Percentiles rank a stretch among this genome's conserved stretches.
These are phyloP conservation scores for Pyrenophora seminiperda DNA, from an alignment of 2,329 filamentous ascomycete genomes.

Conservation along the genomic window DNA sequence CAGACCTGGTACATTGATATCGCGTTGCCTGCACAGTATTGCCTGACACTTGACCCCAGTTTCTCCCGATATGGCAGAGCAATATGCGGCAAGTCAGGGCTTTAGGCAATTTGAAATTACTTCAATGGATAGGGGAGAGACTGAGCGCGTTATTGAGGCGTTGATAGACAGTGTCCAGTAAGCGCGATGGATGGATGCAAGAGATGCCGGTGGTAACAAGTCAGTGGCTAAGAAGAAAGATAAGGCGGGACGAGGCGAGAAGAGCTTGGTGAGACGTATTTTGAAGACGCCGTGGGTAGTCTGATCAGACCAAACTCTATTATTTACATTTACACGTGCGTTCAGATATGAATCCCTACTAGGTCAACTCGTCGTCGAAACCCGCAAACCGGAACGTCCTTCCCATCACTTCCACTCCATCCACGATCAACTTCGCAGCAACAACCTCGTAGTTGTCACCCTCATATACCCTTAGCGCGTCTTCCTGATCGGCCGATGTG, in stretches of 20 bases:
- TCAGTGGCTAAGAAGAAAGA: not conserved
- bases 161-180: conserved; percentile 22
- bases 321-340: too few species aligned
- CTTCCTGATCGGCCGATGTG: not conserved
- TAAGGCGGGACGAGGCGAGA: too few species aligned
- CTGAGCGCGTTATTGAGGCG: conserved; percentile 20
- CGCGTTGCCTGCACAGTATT: not conserved
- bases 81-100: conserved; percentile 34
- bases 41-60: not conserved
- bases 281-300: too few species aligned
- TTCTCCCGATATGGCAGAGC: conserved; percentile 22
- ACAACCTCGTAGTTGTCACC: not conserved
- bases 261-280: too few species aligned
- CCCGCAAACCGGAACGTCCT: not conserved
- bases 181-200: conserved; percentile 15
- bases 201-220: conserved; percentile 4
- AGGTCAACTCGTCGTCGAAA: not conserved
- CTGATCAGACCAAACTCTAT: too few species aligned
- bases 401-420: not conserved
- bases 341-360: too few species aligned
- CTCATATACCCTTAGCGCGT: not conserved
- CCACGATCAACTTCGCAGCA: not conserved
- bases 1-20: conserved; percentile 26
- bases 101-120: conserved; percentile 28
- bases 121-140: conserved; percentile 9